Percentiles rank a stretch among this genome's conserved stretches.
Evolutionary conservation across 2,329 filamentous ascomycete species (phyloP).

Genomic region (Macrophomina tecta): DNA sequence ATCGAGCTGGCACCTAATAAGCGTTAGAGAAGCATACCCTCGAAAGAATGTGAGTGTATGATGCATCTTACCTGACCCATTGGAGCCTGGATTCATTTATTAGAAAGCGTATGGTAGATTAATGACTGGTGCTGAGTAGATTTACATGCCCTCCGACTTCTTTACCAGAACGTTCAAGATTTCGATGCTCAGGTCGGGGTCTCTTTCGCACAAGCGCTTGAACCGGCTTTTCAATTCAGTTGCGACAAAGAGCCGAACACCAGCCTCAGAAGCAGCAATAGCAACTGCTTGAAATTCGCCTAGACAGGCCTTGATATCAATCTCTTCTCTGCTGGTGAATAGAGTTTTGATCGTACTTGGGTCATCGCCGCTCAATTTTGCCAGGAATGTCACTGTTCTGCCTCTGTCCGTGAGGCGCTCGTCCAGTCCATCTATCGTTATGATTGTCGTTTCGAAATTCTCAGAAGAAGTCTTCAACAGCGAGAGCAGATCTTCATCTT

Average conservation of each 20-base stretch:
- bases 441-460: background rate
- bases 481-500: background rate
- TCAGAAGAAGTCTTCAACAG: background rate
- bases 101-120: too few relatives aligned
- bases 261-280: background rate
- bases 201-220: background rate
- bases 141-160: slow-evolving; percentile 6
- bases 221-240: background rate
- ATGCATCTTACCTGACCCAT: background rate
- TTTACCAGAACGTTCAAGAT: background rate
- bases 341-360: background rate
- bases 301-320: background rate
- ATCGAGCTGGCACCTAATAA: slow-evolving; percentile 9
- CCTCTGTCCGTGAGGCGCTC: background rate
- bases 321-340: background rate
- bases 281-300: background rate
- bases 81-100: background rate
- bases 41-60: background rate
- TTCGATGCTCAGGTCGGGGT: background rate
- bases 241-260: background rate
- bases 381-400: background rate
- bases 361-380: background rate
- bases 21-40: background rate
- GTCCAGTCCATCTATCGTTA: slow-evolving; percentile 6
- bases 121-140: too few relatives aligned